Percentiles rank a stretch among this genome's conserved stretches.
phyloP scores from a whole-genome alignment of 345 rosid genomes.

The Luvunga scandens region DNA sequence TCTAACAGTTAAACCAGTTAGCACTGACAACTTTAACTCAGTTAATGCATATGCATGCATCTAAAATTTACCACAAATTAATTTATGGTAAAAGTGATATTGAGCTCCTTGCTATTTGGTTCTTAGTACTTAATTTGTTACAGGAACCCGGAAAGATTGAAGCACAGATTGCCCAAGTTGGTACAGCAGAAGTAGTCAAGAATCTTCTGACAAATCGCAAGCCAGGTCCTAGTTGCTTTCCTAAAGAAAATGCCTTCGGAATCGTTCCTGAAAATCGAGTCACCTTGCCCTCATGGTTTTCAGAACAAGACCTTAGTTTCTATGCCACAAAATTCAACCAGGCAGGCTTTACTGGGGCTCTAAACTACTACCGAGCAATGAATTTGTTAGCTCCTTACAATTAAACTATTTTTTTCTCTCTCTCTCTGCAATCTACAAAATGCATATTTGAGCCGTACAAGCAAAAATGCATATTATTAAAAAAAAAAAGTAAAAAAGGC shows the following conservation, averaged over 20 bases:
- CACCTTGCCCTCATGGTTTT: constrained; percentile 60
- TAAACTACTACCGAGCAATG: constrained; percentile 79
- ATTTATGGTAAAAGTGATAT: neutral
- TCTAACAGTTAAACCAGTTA: too few relatives aligned
- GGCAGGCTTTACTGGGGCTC: constrained; percentile 65
- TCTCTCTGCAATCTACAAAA: too few relatives aligned
- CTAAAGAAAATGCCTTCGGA: constrained; percentile 42
- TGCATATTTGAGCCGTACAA: too few relatives aligned
- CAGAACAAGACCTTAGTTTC: constrained; percentile 59
- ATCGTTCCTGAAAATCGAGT: constrained; percentile 12
- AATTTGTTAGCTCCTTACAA: constrained; percentile 46
- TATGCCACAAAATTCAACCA: constrained; percentile 38
- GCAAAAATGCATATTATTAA: too few relatives aligned
- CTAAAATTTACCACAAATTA: neutral
- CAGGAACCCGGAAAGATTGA: constrained; percentile 66
- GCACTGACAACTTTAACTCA: neutral
- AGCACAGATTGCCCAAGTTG: constrained; percentile 40
- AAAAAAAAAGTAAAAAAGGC: neutral
- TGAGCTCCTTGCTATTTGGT: neutral
- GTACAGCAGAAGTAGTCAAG: constrained; percentile 38
- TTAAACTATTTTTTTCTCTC: too few relatives aligned
- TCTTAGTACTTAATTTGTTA: neutral
- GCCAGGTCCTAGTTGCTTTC: constrained; percentile 51
- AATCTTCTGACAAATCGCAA: constrained; percentile 33
- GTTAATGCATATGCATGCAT: neutral